Conservation (phyloP, 2,329 filamentous ascomycete species). For the Bertia moriformis region DNA sequence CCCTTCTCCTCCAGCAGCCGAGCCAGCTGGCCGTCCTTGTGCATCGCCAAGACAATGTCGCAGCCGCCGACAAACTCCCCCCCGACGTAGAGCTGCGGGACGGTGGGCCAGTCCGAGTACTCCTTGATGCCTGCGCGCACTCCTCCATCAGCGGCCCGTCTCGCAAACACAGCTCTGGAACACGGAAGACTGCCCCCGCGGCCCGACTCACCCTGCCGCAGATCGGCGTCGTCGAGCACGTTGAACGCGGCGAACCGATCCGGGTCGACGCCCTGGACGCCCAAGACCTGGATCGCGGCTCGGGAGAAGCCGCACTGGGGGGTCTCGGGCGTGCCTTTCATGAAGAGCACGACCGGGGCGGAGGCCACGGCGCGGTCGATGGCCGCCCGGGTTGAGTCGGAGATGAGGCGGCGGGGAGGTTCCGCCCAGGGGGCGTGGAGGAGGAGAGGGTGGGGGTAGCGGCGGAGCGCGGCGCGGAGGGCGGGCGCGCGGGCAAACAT, state of each 20-base stretch:
- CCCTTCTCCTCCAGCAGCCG: constrained; percentile 85
- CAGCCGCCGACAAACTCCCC: constrained; percentile 97
- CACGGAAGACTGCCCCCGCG: neutral
- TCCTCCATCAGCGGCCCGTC: no score
- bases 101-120: constrained; percentile 97
- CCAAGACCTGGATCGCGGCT: constrained; percentile 86
- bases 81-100: constrained; percentile 87
- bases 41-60: constrained; percentile 93
- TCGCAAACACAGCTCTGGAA: neutral
- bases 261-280: constrained; percentile 90
- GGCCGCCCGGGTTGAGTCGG: constrained; percentile 61
- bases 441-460: constrained; percentile 18
- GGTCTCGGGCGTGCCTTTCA: constrained; percentile 95
- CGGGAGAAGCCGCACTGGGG: constrained; percentile 95
- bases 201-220: constrained; percentile 56
- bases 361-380: constrained; percentile 83
- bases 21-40: constrained; percentile 83
- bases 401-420: constrained; percentile 65
- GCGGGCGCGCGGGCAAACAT: constrained; percentile 6
- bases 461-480: constrained; percentile 17
- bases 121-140: constrained; percentile 82
- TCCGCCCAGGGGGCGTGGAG: constrained; percentile 22
- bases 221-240: constrained; percentile 78
- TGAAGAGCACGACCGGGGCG: constrained; percentile 90
- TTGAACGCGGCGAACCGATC: constrained; percentile 97